These are phyloP conservation scores for Eucalyptus cloeziana DNA, from an alignment of 345 rosid genomes.

Conservation along the genomic window DNA sequence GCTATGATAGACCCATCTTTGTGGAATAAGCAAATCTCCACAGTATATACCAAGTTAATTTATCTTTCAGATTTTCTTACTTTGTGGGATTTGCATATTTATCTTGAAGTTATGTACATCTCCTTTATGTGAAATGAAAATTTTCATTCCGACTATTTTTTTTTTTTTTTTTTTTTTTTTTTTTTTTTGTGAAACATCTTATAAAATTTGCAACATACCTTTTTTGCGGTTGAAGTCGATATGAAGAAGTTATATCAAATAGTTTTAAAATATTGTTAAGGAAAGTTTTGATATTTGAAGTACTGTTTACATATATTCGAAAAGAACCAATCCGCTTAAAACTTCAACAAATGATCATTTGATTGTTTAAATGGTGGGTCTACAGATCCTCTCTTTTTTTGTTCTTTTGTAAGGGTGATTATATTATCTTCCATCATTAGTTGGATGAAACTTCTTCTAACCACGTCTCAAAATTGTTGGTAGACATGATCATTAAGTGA, in stretches of 20 bases:
- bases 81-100: neutral
- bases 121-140: too few species aligned
- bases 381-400: rapidly evolving
- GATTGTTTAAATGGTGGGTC: neutral
- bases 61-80: neutral
- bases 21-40: neutral
- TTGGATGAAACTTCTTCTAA: neutral
- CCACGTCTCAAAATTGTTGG: neutral
- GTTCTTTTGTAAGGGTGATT: neutral
- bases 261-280: neutral
- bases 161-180: too few species aligned
- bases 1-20: neutral
- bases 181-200: neutral
- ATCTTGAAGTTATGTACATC: too few species aligned
- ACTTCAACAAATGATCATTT: neutral
- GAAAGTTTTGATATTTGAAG: neutral
- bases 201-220: neutral
- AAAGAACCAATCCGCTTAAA: neutral
- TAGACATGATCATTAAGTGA: neutral
- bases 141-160: too few species aligned
- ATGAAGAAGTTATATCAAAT: neutral
- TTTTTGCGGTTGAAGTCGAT: neutral
- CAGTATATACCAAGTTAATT: neutral
- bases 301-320: neutral
- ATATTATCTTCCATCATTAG: neutral